Percentiles rank a stretch among this genome's conserved stretches.
Evolutionary conservation across 305 asterid species (phyloP).

Genomic region (Fraxinus velutina): DNA sequence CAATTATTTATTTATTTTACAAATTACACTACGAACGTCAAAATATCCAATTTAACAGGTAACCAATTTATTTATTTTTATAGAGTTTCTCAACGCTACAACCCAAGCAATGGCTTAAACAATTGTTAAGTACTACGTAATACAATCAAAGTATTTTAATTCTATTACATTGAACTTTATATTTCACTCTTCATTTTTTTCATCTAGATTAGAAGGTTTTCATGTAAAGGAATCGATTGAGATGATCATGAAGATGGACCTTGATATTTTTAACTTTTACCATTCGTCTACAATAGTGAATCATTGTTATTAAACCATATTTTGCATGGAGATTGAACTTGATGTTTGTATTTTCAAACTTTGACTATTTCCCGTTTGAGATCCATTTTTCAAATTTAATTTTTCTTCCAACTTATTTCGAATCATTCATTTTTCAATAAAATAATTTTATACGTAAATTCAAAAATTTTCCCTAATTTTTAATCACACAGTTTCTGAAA

Average conservation of each 20-base stretch:
- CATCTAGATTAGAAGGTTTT: neutral
- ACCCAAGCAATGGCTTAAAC: neutral
- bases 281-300: neutral
- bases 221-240: neutral
- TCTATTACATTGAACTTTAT: neutral
- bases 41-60: neutral
- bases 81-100: neutral
- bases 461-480: too few relatives aligned
- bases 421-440: too few relatives aligned
- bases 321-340: neutral
- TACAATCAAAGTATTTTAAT: neutral
- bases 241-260: neutral
- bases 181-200: neutral
- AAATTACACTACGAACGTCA: neutral
- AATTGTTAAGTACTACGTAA: neutral
- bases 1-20: neutral
- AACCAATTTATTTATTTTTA: neutral
- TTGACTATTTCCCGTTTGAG: neutral
- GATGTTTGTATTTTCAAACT: neutral
- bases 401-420: neutral
- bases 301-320: neutral
- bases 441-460: too few relatives aligned
- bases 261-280: too few relatives aligned
- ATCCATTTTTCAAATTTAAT: neutral
- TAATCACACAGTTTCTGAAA: neutral